Conservation (phyloP, 352 stramenopile genomes). For the Pythium graminicola region DNA sequence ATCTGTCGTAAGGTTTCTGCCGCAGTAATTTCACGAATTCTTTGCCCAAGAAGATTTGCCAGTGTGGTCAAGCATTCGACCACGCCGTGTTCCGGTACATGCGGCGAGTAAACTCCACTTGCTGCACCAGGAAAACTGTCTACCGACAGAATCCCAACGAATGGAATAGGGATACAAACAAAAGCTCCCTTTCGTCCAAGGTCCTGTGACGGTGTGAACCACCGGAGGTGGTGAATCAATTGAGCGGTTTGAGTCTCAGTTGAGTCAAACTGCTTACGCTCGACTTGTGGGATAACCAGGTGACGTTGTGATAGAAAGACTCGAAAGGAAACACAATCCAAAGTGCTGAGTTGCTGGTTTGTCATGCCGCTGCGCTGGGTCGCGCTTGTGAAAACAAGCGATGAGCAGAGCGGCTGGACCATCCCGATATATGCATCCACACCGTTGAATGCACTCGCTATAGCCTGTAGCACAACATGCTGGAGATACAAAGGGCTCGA, state of each 20-base stretch:
- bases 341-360: conserved; percentile 29
- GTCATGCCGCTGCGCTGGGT: conserved; percentile 49
- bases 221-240: conserved; percentile 7
- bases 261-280: conserved; percentile 19
- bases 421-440: conserved; percentile 64
- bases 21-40: conserved; percentile 30
- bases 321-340: conserved; percentile 40
- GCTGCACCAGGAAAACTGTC: conserved; percentile 60
- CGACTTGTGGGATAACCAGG: conserved; percentile 48
- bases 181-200: conserved; percentile 33
- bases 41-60: conserved; percentile 41
- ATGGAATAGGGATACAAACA: conserved; percentile 67
- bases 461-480: conserved; percentile 38
- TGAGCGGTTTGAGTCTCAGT: background rate
- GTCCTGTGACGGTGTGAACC: conserved; percentile 14
- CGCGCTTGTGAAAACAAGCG: conserved; percentile 43
- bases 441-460: conserved; percentile 50
- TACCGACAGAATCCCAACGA: conserved; percentile 52
- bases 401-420: conserved; percentile 41
- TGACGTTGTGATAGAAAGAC: conserved; percentile 42
- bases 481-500: conserved; percentile 31
- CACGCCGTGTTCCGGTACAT: conserved; percentile 50
- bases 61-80: conserved; percentile 41
- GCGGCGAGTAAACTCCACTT: conserved; percentile 35
- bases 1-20: conserved; percentile 22